Base-by-base conservation (phyloP, 2,329 filamentous ascomycete species). In the Esteya vermicola region DNA sequence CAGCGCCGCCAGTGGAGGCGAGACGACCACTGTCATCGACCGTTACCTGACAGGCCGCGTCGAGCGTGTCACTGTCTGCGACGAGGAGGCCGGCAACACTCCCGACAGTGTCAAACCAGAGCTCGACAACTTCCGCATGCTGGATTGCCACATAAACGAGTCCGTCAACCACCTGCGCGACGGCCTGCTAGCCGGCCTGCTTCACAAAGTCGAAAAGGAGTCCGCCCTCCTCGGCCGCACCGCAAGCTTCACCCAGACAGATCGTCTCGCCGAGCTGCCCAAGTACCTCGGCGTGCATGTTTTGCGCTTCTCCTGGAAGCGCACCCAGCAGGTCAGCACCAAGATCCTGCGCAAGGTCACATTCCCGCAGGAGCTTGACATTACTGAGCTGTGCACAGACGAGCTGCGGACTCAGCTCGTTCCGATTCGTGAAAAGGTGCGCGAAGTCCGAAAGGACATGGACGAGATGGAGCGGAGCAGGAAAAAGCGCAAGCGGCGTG, bases 271-370 rank as follows among this genome's bases (percentile, higher is more conserved):
- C 10, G 80, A 89, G 18, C 67, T 95, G 36, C 91, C 91, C 16
- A 93, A 94, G 59, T 95, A 98, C 57, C 71, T 98, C 33, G 91
- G 91, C 0, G 85, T 98, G 4, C 91, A 98, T 60, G 94, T 98
- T 57, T 84, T 98, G 42, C 85, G 91, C 48, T 98, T 98, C 65
- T 95, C 89, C 66, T 98, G 91, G 91, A 89, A 93, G 56, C 78
- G 81, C 35, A 85, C 93, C 50, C 86, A 85, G 4, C 81, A 93
- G 60, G 96, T 96, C 68, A 98, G 98, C 70, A 88, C 89, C 49
- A 98, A 98, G 71, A 98, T 98, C 52, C 89, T 98, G 84, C 84
- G 88, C 57, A 98, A 96, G 63, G 91, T 98, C 42, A 89, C 85
- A 0, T 98, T 98, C 57, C 89, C 89, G 7, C 78, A 84, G 38